Conservation (phyloP, 2,329 filamentous ascomycete genomes). For the Aspergillus ibericus region DNA sequence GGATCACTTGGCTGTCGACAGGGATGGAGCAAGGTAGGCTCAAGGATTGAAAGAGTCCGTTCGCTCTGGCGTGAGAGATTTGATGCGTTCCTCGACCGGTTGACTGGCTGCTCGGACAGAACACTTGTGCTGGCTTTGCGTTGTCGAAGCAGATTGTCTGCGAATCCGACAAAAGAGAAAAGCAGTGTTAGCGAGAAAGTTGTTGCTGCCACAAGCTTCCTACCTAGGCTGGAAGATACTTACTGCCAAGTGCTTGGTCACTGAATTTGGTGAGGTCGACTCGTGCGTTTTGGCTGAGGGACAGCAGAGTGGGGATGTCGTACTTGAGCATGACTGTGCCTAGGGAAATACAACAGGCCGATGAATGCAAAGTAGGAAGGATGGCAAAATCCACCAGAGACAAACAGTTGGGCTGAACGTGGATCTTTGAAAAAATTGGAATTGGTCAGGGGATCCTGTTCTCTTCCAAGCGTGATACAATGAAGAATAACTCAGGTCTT, state of each 20-base stretch:
- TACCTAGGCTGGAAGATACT: slow-evolving; percentile 10
- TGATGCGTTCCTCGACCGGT: slow-evolving; percentile 25
- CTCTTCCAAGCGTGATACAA: neutral
- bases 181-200: neutral
- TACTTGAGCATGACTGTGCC: slow-evolving; percentile 33
- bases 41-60: slow-evolving; percentile 13
- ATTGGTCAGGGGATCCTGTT: neutral
- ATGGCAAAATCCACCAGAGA: neutral
- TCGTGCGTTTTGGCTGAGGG: slow-evolving; percentile 30
- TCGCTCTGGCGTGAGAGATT: slow-evolving; percentile 24
- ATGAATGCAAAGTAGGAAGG: slow-evolving; percentile 4
- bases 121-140: slow-evolving; percentile 21
- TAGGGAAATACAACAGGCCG: slow-evolving; percentile 7
- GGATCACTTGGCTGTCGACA: slow-evolving; percentile 35
- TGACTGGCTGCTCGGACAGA: slow-evolving; percentile 28
- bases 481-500: neutral
- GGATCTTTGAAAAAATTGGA: neutral
- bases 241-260: slow-evolving; percentile 34
- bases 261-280: slow-evolving; percentile 28
- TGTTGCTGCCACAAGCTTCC: neutral
- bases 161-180: neutral
- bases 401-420: too few species aligned
- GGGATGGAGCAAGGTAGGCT: slow-evolving; percentile 21
- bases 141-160: slow-evolving; percentile 28
- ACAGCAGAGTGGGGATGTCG: slow-evolving; percentile 39